Base-by-base conservation (phyloP, 1,139 yeast genomes). In the Pichia sp. region DNA sequence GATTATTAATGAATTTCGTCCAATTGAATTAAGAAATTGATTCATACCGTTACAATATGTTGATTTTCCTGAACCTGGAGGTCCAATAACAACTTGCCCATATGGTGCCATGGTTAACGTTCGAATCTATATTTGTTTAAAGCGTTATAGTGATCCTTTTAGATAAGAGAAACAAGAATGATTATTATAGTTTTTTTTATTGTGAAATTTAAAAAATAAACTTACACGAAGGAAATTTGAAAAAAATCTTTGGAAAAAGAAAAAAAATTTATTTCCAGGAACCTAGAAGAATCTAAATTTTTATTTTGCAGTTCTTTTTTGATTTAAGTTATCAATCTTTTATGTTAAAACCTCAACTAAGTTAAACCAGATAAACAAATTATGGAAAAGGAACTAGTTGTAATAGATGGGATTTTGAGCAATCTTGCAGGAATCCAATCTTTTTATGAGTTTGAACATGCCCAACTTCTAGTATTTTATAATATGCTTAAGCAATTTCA, bases 31-130 rank as follows among this genome's bases (percentile, higher is more conserved):
- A 56, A 90, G 73, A 62, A 94, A 92, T 69, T 92, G 97, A 55
- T 76, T 76, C 81, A 92, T 78, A 27, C 98, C 98, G 62, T 80
- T 72, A 61, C 97, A 89, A 62, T 87, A 94, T 0, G 98, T 94
- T 0, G 97, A 87, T 60, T 94, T 94, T 1, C 99, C 99, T 0
- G 96, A 76, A 2, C 98, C 99, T 0, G 99, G 98, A 0, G 98
- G 97, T 0, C 99, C 99, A 32, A 94, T 87, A 12, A 92, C 92
- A 23, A 92, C 78, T 64, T 92, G 97, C 3, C 95, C 97, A 63
- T 87, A 90, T 69, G 66, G 63, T 6, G 78, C 69, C 80, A 75
- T 75, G 31, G n/a, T 16, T 16, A 16, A 16, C 16, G 16, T 16
- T 16, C 16, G 16, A 16, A 16, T 16, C 16, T 16, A 16, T 16